A percentile compares a stretch with the other conserved stretches of the same genome.
Evolutionary conservation across 2,329 filamentous ascomycete species (phyloP).

Genomic region (Penicillium sclerotigenum): DNA sequence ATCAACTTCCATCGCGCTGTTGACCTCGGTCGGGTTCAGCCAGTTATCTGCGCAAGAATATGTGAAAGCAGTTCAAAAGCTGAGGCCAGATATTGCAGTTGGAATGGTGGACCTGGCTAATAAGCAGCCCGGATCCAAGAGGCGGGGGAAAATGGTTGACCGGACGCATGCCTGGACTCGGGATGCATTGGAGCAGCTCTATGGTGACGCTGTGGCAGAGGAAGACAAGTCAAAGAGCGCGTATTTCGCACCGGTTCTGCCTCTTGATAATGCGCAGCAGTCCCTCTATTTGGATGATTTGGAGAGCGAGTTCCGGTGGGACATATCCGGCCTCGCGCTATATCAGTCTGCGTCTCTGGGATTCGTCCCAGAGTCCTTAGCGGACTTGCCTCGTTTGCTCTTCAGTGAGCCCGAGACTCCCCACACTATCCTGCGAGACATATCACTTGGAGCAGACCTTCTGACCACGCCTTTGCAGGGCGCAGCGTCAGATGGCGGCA

Average conservation of each 20-base stretch:
- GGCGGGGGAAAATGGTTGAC: slow-evolving; percentile 78
- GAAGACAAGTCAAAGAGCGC: slow-evolving; percentile 42
- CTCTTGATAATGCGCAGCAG: slow-evolving; percentile 71
- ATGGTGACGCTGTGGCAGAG: slow-evolving; percentile 32
- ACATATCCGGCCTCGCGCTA: slow-evolving; percentile 68
- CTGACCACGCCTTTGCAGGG: slow-evolving; percentile 74
- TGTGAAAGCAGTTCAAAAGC: slow-evolving; percentile 57
- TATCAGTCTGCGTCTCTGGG: slow-evolving; percentile 70
- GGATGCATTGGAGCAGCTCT: slow-evolving; percentile 56
- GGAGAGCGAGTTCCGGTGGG: slow-evolving; percentile 57
- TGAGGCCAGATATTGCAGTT: slow-evolving; percentile 77
- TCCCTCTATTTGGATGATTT: slow-evolving; percentile 75
- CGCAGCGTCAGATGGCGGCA: slow-evolving; percentile 73
- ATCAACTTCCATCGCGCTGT: slow-evolving; percentile 67
- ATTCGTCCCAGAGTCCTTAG: slow-evolving; percentile 62
- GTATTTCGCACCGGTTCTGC: slow-evolving; percentile 66
- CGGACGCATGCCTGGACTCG: slow-evolving; percentile 79
- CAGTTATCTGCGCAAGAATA: slow-evolving; percentile 68
- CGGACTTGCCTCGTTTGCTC: slow-evolving; percentile 67
- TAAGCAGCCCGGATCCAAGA: slow-evolving; percentile 63
- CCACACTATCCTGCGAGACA: slow-evolving; percentile 71
- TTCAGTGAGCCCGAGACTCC: slow-evolving; percentile 69
- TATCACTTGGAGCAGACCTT: slow-evolving; percentile 75
- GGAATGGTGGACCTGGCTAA: slow-evolving; percentile 69
- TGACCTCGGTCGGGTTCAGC: slow-evolving; percentile 83